A percentile compares a stretch with the other conserved stretches of the same genome.
Evolutionary conservation across 2,329 filamentous ascomycete genomes (phyloP).

Genomic region (Exophiala phaeomuriformis): DNA sequence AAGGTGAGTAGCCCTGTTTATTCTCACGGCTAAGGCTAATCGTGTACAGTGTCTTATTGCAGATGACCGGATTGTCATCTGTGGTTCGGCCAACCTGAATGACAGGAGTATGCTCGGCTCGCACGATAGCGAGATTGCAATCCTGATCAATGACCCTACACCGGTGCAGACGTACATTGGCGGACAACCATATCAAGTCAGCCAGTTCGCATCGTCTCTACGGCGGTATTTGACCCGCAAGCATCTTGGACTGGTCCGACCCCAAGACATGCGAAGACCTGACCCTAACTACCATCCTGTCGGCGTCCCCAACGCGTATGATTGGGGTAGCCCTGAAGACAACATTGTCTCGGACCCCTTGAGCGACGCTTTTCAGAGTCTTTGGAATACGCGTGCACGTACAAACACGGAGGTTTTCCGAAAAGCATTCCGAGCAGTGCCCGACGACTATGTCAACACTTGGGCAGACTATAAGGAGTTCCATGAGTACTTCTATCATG

Average conservation of each 20-base stretch:
- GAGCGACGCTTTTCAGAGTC: constrained; percentile 46
- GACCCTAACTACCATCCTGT: constrained; percentile 53
- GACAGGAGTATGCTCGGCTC: constrained; percentile 80
- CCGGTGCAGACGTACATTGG: constrained; percentile 67
- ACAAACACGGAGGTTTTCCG: constrained; percentile 55
- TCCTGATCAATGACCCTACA: constrained; percentile 79
- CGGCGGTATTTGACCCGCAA: constrained; percentile 82
- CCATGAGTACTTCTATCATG: constrained; percentile 54
- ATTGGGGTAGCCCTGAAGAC: constrained; percentile 46
- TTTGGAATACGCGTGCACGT: constrained; percentile 53
- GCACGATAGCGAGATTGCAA: constrained; percentile 84
- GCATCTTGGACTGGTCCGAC: constrained; percentile 72
- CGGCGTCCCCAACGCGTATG: constrained; percentile 49
- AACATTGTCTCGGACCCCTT: constrained; percentile 52
- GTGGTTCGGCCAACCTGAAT: constrained; percentile 84
- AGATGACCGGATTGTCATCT: constrained; percentile 78
- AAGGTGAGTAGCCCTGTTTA: constrained; percentile 35
- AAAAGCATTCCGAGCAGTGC: constrained; percentile 57
- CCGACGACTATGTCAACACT: constrained; percentile 50
- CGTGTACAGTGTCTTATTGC: constrained; percentile 58
- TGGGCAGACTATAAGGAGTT: constrained; percentile 59
- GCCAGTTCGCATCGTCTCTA: constrained; percentile 74
- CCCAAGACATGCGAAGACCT: constrained; percentile 60
- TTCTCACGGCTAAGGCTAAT: neutral
- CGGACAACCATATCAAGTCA: constrained; percentile 66